Evolutionary conservation across 2,329 filamentous ascomycete species (phyloP), one percentile per base, ranked within the genome.

Genomic region (Talaromyces rugulosus): DNA sequence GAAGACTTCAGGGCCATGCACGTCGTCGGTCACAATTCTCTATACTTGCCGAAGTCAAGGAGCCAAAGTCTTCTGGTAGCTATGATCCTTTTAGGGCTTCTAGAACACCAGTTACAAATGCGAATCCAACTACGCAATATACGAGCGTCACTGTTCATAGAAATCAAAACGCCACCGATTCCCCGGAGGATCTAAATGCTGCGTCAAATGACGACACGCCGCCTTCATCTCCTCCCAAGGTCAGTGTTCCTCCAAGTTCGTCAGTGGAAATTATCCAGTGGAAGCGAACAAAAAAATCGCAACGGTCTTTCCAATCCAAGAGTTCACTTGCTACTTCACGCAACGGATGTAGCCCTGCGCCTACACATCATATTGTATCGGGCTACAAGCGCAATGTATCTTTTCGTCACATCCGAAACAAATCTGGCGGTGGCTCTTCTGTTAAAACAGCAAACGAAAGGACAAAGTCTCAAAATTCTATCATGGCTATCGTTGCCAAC

Each of bases 71-170:
- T 2, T 74, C 73, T 27, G 70, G 70, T 3, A 95, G 89, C 74
- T 96, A 96, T 68, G 93, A 96, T 72, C 92, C 92, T 0, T 96
- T 90, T 73, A 86, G 90, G 69, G 86, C 89, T 4, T 92, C 89
- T 2, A 82, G 83, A 66, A 78, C 83, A 60, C 78, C 80, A 27
- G 77, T 84, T 58, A 63, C 75, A 60, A 67, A 79, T 28, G 77
- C 80, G 0, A 66, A 79, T 28, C 77, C 79, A 0, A 82, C 86
- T 57, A 81, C 80, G 7, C 84, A 87, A 63, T 87, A 87, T 68
- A 83, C 88, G 33, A 89, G 86, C 67, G 85, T 92, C 58, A 86
- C 86, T 0, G 81, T 95, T 55, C 88, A 92, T 69, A 85, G 87
- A 52, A 52, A 62, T 23, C 31, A 62, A 30, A n/a, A 47, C 33